Evolutionary conservation across 2,329 filamentous ascomycete species (phyloP), one percentile per base, ranked within the genome.

Genomic region (Ascochyta pisi): DNA sequence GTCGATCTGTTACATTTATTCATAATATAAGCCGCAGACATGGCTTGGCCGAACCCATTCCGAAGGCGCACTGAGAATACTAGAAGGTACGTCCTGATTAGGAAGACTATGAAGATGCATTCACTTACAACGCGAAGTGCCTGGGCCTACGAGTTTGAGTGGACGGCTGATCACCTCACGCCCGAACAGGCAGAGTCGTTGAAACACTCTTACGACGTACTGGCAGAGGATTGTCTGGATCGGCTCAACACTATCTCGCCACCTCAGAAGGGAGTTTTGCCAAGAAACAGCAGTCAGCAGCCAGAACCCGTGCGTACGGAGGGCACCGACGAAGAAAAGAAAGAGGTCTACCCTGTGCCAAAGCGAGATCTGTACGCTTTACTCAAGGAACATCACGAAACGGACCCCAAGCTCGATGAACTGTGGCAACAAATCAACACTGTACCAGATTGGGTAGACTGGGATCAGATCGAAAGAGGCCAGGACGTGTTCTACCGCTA

Each of bases 401-500:
- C 80, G 6, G 84, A 93, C 63, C 77, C 82, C 23, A 82, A 84
- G 35, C 76, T 87, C 22, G 66, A 72, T 7, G 64, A 82, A 50
- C 76, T 94, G 8, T 93, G 89, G 90, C 71, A 75, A 0, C 81
- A 92, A 67, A 80, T 89, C 52, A 88, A 86, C 54, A 86, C 82
- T 0, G 75, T 91, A 4, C 90, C 90, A 0, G 79, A 83, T 0
- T 93, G 89, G 89, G 90, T 93, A 2, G 86, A 92, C 69, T 93
- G 89, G 89, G 83, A 83, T 2, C 89, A 92, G 68, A 88, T 94
- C 52, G 79, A 82, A 56, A 81, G 90, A 66, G 90, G 90, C 0
- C 90, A 94, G 70, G 84, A 89, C 63, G 84, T 92, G 0, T 91
- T 92, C 67, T 92, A 91, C 72, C 84, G 90, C 33, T 93, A 92